A percentile compares a stretch with the other conserved stretches of the same genome.
phyloP scores from a whole-genome alignment of 768 basidiomycete genomes.

The Gyrodon lividus region DNA sequence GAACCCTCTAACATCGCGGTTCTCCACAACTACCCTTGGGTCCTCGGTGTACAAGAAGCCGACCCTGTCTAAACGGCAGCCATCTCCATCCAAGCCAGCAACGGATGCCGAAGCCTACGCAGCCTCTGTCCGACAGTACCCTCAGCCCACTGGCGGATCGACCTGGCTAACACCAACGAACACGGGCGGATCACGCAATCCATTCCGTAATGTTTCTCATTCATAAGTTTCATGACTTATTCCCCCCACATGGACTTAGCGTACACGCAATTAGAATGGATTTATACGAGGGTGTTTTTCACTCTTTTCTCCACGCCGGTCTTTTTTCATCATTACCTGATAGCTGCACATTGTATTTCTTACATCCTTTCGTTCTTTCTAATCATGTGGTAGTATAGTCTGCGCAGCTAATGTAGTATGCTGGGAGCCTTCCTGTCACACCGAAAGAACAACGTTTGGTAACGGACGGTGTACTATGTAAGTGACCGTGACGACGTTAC shows the following conservation, averaged over 20 bases:
- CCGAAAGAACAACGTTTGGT: too few relatives aligned
- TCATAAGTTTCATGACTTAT: conserved; percentile 9
- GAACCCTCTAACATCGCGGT: conserved; percentile 43
- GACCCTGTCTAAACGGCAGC: conserved; percentile 28
- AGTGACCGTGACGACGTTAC: conserved; percentile 8
- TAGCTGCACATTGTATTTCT: conserved; percentile 18
- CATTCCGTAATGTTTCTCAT: conserved; percentile 40
- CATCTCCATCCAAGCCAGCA: conserved; percentile 26
- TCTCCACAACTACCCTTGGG: conserved; percentile 46
- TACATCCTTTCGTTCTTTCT: conserved; percentile 6
- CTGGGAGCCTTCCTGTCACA: too few relatives aligned
- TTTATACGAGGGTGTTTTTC: too few relatives aligned
- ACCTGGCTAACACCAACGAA: conserved; percentile 42
- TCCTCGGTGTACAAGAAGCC: conserved; percentile 35
- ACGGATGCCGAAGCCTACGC: conserved; percentile 67
- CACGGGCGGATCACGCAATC: conserved; percentile 52
- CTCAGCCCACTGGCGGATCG: conserved; percentile 33
- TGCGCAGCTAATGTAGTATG: conserved; percentile 24
- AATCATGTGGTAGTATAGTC: conserved; percentile 13
- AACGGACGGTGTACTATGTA: conserved; percentile 11
- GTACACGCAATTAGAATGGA: conserved; percentile 19
- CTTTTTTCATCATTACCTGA: conserved; percentile 5
- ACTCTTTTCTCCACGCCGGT: conserved; percentile 7
- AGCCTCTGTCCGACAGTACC: conserved; percentile 41
- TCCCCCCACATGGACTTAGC: conserved; percentile 29